Conservation (phyloP, 176 grass and related monocot genomes). For the Oryza meyeriana region DNA sequence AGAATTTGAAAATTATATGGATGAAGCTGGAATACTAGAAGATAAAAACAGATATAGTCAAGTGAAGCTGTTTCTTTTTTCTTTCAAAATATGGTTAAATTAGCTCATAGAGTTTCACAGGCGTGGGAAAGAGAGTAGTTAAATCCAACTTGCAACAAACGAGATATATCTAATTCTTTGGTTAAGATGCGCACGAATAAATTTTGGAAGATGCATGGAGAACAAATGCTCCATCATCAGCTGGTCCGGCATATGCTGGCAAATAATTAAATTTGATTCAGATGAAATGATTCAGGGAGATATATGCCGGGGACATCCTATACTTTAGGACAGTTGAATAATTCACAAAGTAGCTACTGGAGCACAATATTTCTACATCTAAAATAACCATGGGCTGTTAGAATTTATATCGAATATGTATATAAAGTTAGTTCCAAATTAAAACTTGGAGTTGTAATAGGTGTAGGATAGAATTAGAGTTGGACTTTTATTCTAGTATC, state of each 20-base stretch:
- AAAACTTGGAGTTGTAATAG: no score
- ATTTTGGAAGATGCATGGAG: background rate
- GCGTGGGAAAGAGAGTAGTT: background rate
- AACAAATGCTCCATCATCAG: background rate
- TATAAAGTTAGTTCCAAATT: no score
- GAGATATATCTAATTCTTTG: background rate
- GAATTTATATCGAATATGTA: no score
- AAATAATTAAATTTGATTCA: background rate
- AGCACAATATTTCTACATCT: background rate
- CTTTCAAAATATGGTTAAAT: no score
- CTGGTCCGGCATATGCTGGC: background rate
- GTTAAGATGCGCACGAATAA: background rate
- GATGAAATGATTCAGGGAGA: background rate
- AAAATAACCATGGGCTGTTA: no score
- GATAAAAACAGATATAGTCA: no score
- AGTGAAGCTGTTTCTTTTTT: no score
- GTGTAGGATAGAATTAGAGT: no score
- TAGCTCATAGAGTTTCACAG: no score
- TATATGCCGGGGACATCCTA: background rate
- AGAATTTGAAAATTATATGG: no score
- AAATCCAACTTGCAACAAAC: background rate
- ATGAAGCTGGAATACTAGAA: no score
- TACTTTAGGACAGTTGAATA: background rate
- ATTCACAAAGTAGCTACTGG: background rate
- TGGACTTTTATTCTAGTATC: no score